phyloP scores from a whole-genome alignment of 2,329 filamentous ascomycete species.

The Fusarium secorum region DNA sequence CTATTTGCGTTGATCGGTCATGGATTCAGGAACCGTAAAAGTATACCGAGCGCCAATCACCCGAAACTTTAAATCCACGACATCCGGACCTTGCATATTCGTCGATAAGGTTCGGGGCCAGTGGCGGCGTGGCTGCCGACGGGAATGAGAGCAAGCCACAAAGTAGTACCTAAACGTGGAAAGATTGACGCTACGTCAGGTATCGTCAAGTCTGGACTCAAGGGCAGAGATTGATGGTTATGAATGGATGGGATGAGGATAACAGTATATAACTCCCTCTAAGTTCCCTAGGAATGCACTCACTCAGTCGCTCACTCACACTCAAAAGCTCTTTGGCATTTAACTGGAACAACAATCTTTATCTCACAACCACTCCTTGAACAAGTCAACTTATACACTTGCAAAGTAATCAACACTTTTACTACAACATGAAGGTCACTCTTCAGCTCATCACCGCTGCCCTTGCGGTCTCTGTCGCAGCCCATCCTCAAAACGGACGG shows the following conservation, averaged over 20 bases:
- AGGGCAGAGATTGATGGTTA: not conserved
- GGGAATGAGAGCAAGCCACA: conserved; percentile 14
- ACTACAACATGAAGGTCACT: conserved; percentile 9
- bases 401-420: not conserved
- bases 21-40: conserved; percentile 2
- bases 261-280: not conserved
- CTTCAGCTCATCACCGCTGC: not conserved
- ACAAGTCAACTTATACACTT: not conserved
- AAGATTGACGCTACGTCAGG: not conserved
- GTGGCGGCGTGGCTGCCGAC: conserved; percentile 7
- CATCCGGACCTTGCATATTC: not conserved
- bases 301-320: not conserved
- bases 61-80: not conserved
- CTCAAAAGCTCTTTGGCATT: not conserved
- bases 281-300: not conserved
- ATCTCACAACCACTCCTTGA: not conserved
- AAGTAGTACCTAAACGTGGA: not conserved
- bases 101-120: not conserved
- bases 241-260: no score
- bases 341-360: not conserved
- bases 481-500: not conserved
- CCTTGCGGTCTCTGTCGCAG: conserved; percentile 6
- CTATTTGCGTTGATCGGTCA: not conserved
- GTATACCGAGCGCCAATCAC: not conserved
- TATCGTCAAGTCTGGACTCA: not conserved